Evolutionary conservation across 495 filamentous ascomycete species (phyloP), one percentile per base, ranked within the genome.

Genomic region (Tuber aestivum): DNA sequence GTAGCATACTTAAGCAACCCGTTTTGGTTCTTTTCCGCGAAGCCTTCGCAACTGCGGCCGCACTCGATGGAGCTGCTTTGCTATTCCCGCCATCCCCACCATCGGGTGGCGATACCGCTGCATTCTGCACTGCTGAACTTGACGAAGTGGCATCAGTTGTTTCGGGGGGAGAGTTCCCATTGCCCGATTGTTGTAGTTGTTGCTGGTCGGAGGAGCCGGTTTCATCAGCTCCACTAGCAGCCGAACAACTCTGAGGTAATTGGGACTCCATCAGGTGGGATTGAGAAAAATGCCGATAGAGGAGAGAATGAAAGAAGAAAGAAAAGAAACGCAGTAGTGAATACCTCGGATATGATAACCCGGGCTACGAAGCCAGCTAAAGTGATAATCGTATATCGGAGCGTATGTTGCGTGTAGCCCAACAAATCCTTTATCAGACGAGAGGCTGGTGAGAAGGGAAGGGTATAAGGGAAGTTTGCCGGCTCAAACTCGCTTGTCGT

Each of bases 1-100:
- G 65, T 69, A 75, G 89, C 92, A 82, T 88, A 95, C 93, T 99
- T 76, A 99, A 86, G 84, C 95, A 99, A 38, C 95, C 95, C 2
- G 95, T 97, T 85, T 99, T 99, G 56, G 95, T 97, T 80, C 95
- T 88, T 83, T 93, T 97, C 79, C 91, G 87, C 65, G 85, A 84
- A 37, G 74, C 76, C 70, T 82, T 82, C 18, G 82, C 77, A 35
- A 35, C 56, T 65, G 56, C 56, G 14, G 78, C 72, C n/a, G 77
- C 78, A 72, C 77, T 79, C 38, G 78, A 73, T 40, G 77, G 78
- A 72, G 76, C 32, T 45, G 50, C 72, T 41, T 75, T 75, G n/a
- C 70, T 41, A 68, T 70, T 27, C 42, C 75, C 78, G 42, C 72
- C 72, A 42, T 70, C 65, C 1, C 38, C 40, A 56, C 77, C 56